These are phyloP conservation scores for Miscanthus lutarioriparius DNA, from an alignment of 176 grass and related monocot species.

Conservation along the genomic window DNA sequence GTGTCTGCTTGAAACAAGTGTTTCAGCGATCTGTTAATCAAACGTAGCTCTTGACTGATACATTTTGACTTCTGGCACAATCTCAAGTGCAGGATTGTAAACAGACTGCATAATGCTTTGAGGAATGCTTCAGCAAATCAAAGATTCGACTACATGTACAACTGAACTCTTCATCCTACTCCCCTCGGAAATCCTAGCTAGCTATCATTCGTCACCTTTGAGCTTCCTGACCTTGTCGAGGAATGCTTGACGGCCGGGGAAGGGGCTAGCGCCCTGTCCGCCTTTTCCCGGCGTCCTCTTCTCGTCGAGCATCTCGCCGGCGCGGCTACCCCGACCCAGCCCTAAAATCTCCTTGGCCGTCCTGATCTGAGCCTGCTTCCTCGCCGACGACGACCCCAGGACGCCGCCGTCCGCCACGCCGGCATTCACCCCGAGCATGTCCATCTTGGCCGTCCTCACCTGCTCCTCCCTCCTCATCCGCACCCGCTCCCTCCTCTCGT, in stretches of 20 bases:
- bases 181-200: neutral
- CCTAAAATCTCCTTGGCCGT: conserved; percentile 34
- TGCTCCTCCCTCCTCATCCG: conserved; percentile 44
- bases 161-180: neutral
- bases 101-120: neutral
- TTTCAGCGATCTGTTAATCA: neutral
- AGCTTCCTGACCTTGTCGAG: conserved; percentile 51
- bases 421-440: conserved; percentile 38
- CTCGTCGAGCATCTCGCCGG: neutral
- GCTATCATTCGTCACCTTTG: conserved; percentile 23
- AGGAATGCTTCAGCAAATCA: neutral
- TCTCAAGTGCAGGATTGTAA: neutral
- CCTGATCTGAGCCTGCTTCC: conserved; percentile 6
- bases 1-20: neutral
- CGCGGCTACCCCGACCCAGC: neutral
- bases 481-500: conserved; percentile 53
- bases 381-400: neutral
- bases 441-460: conserved; percentile 42
- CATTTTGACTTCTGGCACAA: neutral
- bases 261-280: conserved; percentile 25
- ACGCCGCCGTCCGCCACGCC: neutral
- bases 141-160: neutral
- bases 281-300: neutral
- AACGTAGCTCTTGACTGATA: neutral
- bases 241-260: conserved; percentile 47